phyloP scores from a whole-genome alignment of 179 eudicot species.

The Vitellaria paradoxa region DNA sequence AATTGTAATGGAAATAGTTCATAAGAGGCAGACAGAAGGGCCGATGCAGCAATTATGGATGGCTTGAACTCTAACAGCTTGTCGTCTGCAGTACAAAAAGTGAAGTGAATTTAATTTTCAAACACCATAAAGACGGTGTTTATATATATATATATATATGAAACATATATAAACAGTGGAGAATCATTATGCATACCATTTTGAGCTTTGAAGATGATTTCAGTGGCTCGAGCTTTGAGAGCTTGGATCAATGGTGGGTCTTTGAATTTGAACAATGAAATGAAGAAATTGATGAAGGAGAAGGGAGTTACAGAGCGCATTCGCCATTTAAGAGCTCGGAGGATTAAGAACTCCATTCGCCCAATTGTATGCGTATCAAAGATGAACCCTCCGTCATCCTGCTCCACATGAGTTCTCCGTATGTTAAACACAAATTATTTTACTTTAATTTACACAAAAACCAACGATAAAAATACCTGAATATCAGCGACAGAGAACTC shows the following conservation, averaged over 20 bases:
- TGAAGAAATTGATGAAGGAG: constrained; percentile 42
- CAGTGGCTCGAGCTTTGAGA: constrained; percentile 43
- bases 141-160: too few species aligned
- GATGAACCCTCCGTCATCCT: constrained; percentile 26
- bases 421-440: too few species aligned
- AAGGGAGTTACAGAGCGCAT: constrained; percentile 63
- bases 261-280: constrained; percentile 36
- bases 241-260: constrained; percentile 31
- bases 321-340: constrained; percentile 57
- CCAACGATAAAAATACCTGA: constrained; percentile 23
- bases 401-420: constrained; percentile 12
- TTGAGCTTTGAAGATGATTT: constrained; percentile 55
- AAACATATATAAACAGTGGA: too few species aligned
- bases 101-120: too few species aligned
- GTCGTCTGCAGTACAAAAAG: constrained; percentile 24
- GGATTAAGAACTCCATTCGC: constrained; percentile 51
- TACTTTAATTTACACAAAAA: neutral
- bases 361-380: constrained; percentile 32
- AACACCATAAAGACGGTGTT: too few species aligned
- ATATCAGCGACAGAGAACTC: constrained; percentile 29
- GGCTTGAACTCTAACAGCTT: constrained; percentile 44
- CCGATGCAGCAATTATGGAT: constrained; percentile 46
- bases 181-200: constrained; percentile 24
- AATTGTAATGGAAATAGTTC: constrained; percentile 51
- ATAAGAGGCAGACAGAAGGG: constrained; percentile 45